These are phyloP conservation scores for Cryptosporidium felis DNA, from an alignment of 169 alveolate genomes.

Conservation along the genomic window DNA sequence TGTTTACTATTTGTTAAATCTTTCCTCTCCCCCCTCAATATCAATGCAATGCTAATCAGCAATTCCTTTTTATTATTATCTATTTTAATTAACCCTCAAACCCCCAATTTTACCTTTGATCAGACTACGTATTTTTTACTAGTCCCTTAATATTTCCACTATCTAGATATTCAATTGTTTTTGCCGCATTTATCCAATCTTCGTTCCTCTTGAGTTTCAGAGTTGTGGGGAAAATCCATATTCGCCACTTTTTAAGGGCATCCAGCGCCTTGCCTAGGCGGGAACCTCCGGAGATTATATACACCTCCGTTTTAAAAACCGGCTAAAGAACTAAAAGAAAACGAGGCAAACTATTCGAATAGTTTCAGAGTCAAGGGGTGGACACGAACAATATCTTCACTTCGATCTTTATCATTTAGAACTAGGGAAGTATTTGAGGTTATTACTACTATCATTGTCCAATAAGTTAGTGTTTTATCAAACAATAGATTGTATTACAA, in stretches of 20 bases:
- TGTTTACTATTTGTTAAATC: not conserved
- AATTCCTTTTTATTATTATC: not conserved
- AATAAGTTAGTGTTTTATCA: not conserved
- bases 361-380: too few species aligned
- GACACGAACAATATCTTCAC: too few species aligned
- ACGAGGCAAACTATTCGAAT: too few species aligned
- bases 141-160: not conserved
- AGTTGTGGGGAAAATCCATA: too few species aligned
- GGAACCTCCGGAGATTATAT: too few species aligned
- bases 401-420: too few species aligned
- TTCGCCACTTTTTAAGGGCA: too few species aligned
- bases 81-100: too few species aligned
- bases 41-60: not conserved
- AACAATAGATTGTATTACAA: not conserved
- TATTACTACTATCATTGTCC: not conserved
- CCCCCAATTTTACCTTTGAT: not conserved
- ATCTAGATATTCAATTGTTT: not conserved
- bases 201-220: too few species aligned
- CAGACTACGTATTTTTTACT: constrained; percentile 10
- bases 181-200: constrained; percentile 3
- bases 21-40: not conserved
- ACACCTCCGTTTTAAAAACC: too few species aligned
- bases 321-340: too few species aligned
- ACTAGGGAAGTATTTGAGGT: not conserved
- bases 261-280: too few species aligned